Conservation (phyloP, 2,329 filamentous ascomycete species). For the Tolypocladium inflatum region DNA sequence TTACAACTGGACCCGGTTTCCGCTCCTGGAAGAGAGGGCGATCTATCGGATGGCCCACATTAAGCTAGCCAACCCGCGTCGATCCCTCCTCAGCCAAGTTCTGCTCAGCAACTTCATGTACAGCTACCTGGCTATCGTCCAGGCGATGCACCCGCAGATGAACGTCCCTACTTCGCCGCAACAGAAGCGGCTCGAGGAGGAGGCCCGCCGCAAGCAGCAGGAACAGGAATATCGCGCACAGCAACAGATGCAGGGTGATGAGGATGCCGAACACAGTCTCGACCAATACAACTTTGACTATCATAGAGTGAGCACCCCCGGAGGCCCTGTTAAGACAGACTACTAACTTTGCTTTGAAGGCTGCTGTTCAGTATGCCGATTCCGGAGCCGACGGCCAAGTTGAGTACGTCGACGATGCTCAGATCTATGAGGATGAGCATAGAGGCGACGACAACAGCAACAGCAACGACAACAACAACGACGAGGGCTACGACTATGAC, state of each 20-base stretch:
- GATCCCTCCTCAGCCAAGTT: constrained; percentile 87
- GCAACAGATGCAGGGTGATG: constrained; percentile 33
- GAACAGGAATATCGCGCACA: constrained; percentile 39
- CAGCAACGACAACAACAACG: constrained; percentile 18
- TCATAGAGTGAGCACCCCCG: constrained; percentile 31
- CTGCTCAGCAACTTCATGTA: constrained; percentile 99
- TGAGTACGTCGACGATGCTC: constrained; percentile 42
- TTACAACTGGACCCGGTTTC: constrained; percentile 93
- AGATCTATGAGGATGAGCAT: constrained; percentile 44
- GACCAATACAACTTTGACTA: constrained; percentile 46
- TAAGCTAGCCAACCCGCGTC: constrained; percentile 93
- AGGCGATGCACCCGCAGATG: constrained; percentile 96
- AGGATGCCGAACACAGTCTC: constrained; percentile 35
- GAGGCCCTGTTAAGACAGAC: neutral
- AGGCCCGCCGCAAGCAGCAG: constrained; percentile 38
- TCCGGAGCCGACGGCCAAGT: constrained; percentile 30
- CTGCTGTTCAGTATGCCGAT: constrained; percentile 36
- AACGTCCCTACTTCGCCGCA: constrained; percentile 80
- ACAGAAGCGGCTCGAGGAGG: constrained; percentile 52
- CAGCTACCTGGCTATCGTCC: constrained; percentile 94
- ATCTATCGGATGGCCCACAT: constrained; percentile 99
- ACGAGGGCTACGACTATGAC: constrained; percentile 27
- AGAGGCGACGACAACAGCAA: constrained; percentile 23
- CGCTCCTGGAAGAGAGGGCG: constrained; percentile 87
- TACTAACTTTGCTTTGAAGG: constrained; percentile 17